Evolutionary conservation across 257 asterid genomes (phyloP), one percentile per base, ranked within the genome.

Genomic region (Gentiana straminea): DNA sequence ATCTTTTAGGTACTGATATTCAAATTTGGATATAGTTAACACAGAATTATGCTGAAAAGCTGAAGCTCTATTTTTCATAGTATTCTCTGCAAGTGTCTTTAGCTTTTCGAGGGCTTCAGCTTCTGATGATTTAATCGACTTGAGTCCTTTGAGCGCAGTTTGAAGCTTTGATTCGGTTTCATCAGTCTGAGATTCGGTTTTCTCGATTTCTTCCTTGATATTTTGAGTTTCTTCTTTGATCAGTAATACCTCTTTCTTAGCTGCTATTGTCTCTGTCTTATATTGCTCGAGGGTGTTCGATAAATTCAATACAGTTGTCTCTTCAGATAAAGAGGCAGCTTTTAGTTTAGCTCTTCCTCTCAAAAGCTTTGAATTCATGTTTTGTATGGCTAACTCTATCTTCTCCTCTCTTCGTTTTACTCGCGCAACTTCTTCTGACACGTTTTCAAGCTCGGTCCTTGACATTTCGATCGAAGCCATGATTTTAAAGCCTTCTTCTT

Each of bases 401-500:
- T 75, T 82, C 61, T 65, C 76, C 65, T 84, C 93, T 56, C 70
- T 76, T 72, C 77, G 75, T 78, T 55, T 79, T 12, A 70, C 8
- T 60, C 64, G 76, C 13, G 70, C 74, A 13, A 71, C 76, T 80
- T 81, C 86, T 37, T 75, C 83, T 3, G 53, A 32, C 11, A 84
- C 79, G 33, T 75, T 79, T 60, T 7, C 79, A 67, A 81, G 80
- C 71, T 91, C 93, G 3, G 75, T 68, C 65, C 95, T 67, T n/a
- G 73, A 64, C 12, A 72, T 61, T 55, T 83, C 93, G 84, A 91
- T 83, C 13, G 97, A 87, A 54, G 82, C 77, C 97, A 91, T 85
- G 59, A 81, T 76, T 70, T 78, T 87, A 58, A 85, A 78, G 56
- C 88, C 57, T 54, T 73, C 91, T 51, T 76, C 83, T 72, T 61